A percentile compares a stretch with the other conserved stretches of the same genome.
phyloP scores from a whole-genome alignment of 75 land plant species.

The Picea glauca region DNA sequence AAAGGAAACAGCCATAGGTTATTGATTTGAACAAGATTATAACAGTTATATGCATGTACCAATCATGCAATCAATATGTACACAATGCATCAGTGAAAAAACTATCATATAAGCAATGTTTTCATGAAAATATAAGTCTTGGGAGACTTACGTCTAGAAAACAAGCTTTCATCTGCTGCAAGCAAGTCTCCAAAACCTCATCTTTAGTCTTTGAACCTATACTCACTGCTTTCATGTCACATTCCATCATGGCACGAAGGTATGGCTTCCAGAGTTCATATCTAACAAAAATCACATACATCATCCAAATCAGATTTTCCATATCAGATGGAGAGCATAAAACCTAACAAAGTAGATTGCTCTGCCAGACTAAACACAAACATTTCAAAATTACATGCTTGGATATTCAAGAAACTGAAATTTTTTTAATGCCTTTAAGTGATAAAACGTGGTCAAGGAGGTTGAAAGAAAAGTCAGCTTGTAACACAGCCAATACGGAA shows the following conservation, averaged over 20 bases:
- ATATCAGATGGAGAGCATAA: background rate
- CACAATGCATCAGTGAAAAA: background rate
- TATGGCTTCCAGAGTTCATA: slow-evolving; percentile 98
- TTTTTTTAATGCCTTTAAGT: too few relatives aligned
- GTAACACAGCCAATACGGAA: background rate
- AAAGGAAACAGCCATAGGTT: too few relatives aligned
- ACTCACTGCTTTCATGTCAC: slow-evolving; percentile 95
- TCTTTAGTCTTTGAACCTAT: slow-evolving; percentile 75
- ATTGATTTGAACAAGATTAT: too few relatives aligned
- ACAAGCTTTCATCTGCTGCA: slow-evolving; percentile 91
- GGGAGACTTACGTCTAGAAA: slow-evolving; percentile 73
- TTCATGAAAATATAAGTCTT: background rate
- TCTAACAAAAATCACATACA: slow-evolving; percentile 18
- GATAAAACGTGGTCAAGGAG: too few relatives aligned
- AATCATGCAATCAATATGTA: background rate
- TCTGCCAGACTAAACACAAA: background rate
- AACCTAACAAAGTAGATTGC: background rate
- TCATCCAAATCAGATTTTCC: background rate
- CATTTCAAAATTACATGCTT: background rate
- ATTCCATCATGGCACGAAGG: slow-evolving; percentile 88
- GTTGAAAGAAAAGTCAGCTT: too few relatives aligned
- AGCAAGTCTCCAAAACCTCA: slow-evolving; percentile 63
- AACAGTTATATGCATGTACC: too few relatives aligned
- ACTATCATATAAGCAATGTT: background rate
- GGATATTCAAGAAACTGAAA: background rate